These are phyloP conservation scores for Syzygium oleosum DNA, from an alignment of 345 rosid genomes.

Conservation along the genomic window DNA sequence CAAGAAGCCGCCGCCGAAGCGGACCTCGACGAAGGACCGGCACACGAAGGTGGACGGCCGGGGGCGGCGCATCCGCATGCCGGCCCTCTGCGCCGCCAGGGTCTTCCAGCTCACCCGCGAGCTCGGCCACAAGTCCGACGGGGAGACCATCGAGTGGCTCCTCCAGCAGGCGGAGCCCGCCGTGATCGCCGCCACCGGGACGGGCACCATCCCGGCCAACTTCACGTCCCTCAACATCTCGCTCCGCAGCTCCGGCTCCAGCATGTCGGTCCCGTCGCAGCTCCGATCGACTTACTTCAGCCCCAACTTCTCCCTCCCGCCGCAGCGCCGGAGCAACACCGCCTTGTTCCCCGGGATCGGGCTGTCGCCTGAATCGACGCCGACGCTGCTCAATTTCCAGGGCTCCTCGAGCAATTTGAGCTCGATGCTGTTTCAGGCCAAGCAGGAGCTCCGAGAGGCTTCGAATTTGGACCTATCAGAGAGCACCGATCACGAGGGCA, in stretches of 20 bases:
- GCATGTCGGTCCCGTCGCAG: constrained; percentile 84
- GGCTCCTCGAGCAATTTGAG: constrained; percentile 23
- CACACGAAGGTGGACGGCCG: constrained; percentile 97
- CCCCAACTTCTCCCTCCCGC: constrained; percentile 39
- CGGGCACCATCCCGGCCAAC: constrained; percentile 96
- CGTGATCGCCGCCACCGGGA: constrained; percentile 95
- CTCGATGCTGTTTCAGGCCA: constrained; percentile 46
- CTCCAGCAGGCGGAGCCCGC: constrained; percentile 99
- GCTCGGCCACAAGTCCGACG: constrained; percentile 90
- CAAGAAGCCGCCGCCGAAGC: constrained; percentile 69
- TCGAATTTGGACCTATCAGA: constrained; percentile 37
- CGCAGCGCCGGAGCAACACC: constrained; percentile 5
- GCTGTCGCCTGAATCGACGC: constrained; percentile 23
- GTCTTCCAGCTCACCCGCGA: constrained; percentile 92
- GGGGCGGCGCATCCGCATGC: constrained; percentile 96
- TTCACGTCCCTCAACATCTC: constrained; percentile 91
- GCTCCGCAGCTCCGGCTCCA: constrained; percentile 83
- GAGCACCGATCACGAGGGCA: constrained; percentile 26
- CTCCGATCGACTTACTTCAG: constrained; percentile 47
- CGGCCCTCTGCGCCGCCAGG: constrained; percentile 99
- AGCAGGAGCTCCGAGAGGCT: constrained; percentile 37
- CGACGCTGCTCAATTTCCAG: constrained; percentile 73
- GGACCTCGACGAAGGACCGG: constrained; percentile 87
- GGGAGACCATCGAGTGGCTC: constrained; percentile 96
- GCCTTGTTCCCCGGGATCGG: constrained; percentile 47